Conservation (phyloP, 2,329 filamentous ascomycete species). For the Exophiala lecanii-corni region DNA sequence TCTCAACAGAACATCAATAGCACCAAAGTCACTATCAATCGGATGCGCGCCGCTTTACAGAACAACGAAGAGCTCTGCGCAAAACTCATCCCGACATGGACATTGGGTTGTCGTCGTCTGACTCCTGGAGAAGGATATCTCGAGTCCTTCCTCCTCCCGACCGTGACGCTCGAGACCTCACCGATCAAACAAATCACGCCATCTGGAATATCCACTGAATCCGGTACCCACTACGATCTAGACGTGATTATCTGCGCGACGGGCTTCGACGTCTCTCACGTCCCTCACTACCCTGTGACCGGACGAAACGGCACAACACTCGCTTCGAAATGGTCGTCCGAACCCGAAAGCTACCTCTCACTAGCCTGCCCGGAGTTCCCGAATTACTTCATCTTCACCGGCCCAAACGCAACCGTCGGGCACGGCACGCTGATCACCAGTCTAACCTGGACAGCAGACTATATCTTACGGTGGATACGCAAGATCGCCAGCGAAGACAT, state of each 20-base stretch:
- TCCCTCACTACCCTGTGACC: constrained; percentile 34
- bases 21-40: constrained; percentile 13
- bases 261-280: constrained; percentile 37
- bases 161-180: constrained; percentile 32
- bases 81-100: constrained; percentile 26
- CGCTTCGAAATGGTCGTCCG: constrained; percentile 28
- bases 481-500: constrained; percentile 34
- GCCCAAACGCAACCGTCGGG: constrained; percentile 29
- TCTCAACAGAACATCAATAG: constrained; percentile 20
- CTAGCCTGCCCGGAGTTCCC: constrained; percentile 29
- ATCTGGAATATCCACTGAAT: constrained; percentile 26
- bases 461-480: constrained; percentile 30
- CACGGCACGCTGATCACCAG: constrained; percentile 30
- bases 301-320: constrained; percentile 30
- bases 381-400: constrained; percentile 34
- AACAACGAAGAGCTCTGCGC: constrained; percentile 24
- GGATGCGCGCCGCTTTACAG: constrained; percentile 18
- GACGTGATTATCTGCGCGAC: constrained; percentile 38
- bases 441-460: constrained; percentile 28
- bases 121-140: constrained; percentile 51
- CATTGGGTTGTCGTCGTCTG: constrained; percentile 43
- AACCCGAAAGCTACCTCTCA: constrained; percentile 29
- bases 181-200: constrained; percentile 34
- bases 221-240: constrained; percentile 25
- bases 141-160: constrained; percentile 42